Base-by-base conservation (phyloP, 192 early-diverging fungal species). In the Podila verticillata region DNA sequence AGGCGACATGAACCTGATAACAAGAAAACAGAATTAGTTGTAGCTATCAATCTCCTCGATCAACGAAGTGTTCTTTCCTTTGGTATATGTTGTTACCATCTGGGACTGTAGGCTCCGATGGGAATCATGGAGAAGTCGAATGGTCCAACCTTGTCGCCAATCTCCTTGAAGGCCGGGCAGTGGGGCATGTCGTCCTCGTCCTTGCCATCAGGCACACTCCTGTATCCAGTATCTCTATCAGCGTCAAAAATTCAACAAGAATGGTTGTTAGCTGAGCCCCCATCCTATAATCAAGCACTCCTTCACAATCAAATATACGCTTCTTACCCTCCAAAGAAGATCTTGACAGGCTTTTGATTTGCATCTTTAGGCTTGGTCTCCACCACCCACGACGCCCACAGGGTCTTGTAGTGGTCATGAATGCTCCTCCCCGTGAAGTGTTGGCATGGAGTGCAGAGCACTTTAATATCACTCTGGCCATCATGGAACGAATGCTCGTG, bases 91-190 rank as follows among this genome's bases (percentile, higher is more conserved):
- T n/a, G 13, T 60, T 60, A 68, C 74, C 75, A 83, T 48, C 93
- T 88, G 9, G 95, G 95, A 20, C 82, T 85, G 63, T 95, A 96
- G 0, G 96, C 94, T 12, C 96, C 96, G 66, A 97, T 96, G 2
- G 95, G 94, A 51, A 97, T 92, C 66, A 90, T 88, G 12, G 91
- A 81, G 2, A 96, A 66, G 65, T 95, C 91, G 73, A 93, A 89
- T 5, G 92, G 91, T 48, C 92, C 91, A 65, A 92, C 87, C 48
- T 88, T 87, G 4, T 87, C 75, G 8, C 94, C 93, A 67, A 97
- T 95, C 71, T 95, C 91, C 70, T 90, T 87, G 78, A 97, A 97
- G 0, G 87, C 94, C 32, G 96, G 94, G 68, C 96, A 96, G 69
- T 87, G 85, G 1, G 92, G 90, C 31, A 89, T 70, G 4, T 74